These are phyloP conservation scores for Aeschynomene evenia DNA, from an alignment of 306 rosid genomes.

Conservation along the genomic window DNA sequence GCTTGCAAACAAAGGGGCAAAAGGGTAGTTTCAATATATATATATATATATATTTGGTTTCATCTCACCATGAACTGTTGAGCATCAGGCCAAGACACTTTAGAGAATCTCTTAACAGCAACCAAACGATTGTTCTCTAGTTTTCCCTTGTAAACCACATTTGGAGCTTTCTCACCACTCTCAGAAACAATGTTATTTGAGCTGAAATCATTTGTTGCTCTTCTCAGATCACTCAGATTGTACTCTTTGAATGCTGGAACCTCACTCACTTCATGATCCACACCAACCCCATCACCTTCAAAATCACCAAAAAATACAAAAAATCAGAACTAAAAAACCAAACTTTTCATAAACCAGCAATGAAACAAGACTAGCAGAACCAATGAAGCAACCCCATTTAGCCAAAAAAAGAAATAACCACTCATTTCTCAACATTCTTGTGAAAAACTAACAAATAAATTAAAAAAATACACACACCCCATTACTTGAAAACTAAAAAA, in stretches of 20 bases:
- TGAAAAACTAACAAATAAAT: too few species aligned
- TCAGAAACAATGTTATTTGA: constrained; percentile 65
- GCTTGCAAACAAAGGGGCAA: constrained; percentile 2
- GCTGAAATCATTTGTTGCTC: constrained; percentile 72
- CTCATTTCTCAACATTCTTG: not conserved
- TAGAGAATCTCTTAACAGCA: constrained; percentile 76
- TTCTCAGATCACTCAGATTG: constrained; percentile 55
- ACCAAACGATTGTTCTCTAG: constrained; percentile 63
- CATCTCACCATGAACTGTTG: constrained; percentile 70
- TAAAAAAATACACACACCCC: too few species aligned
- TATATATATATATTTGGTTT: not conserved
- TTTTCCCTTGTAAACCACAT: constrained; percentile 69
- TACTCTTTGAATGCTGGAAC: constrained; percentile 64
- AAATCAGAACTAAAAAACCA: constrained; percentile 13
- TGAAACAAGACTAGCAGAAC: not conserved
- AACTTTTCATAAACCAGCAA: not conserved
- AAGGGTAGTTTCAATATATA: not conserved
- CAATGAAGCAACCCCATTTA: constrained; percentile 11
- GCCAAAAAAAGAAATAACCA: not conserved
- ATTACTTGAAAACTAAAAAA: not conserved
- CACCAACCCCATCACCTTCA: constrained; percentile 52
- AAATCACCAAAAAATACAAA: not conserved
- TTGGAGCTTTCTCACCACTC: constrained; percentile 84
- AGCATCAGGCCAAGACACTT: constrained; percentile 80
- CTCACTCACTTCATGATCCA: constrained; percentile 40